Evolutionary conservation across 169 alveolate genomes (phyloP).

Genomic region (Plasmodium fragile): DNA sequence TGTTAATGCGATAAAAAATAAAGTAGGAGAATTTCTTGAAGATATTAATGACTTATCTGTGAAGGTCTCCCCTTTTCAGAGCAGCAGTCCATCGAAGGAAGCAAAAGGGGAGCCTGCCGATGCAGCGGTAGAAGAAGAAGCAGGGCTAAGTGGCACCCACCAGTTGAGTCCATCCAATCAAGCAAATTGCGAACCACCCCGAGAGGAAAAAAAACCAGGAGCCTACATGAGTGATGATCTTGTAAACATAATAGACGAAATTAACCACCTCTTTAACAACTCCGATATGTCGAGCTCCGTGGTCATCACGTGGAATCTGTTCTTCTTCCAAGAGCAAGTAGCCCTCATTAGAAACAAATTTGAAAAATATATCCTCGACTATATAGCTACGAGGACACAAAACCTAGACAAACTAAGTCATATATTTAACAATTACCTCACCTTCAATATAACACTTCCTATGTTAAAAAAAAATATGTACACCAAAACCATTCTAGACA

Average conservation of each 20-base stretch:
- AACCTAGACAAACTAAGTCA: conserved; percentile 24
- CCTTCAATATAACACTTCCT: conserved; percentile 17
- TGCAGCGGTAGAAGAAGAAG: too few species aligned
- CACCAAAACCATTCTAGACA: conserved; percentile 61
- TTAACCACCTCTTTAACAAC: conserved; percentile 47
- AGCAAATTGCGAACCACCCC: not conserved
- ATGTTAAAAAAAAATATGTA: conserved; percentile 43
- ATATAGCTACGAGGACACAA: conserved; percentile 27
- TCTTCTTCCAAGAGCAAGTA: conserved; percentile 54
- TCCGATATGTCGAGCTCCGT: conserved; percentile 49
- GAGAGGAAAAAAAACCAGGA: conserved; percentile 9
- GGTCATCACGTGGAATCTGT: conserved; percentile 70
- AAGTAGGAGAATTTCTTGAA: conserved; percentile 45
- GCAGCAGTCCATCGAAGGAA: not conserved
- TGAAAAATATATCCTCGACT: conserved; percentile 59
- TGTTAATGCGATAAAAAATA: conserved; percentile 18
- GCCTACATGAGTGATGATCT: conserved; percentile 46
- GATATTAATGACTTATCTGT: conserved; percentile 48
- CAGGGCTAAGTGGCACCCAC: not conserved
- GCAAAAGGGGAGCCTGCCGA: not conserved
- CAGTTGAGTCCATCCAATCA: not conserved
- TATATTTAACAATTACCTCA: conserved; percentile 12
- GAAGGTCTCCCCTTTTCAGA: conserved; percentile 3
- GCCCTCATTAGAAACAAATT: conserved; percentile 40
- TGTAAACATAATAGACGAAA: conserved; percentile 65